Percentiles rank a stretch among this genome's conserved stretches.
These are phyloP conservation scores for Nemania bipapillata DNA, from an alignment of 2,329 filamentous ascomycete species.

Conservation along the genomic window DNA sequence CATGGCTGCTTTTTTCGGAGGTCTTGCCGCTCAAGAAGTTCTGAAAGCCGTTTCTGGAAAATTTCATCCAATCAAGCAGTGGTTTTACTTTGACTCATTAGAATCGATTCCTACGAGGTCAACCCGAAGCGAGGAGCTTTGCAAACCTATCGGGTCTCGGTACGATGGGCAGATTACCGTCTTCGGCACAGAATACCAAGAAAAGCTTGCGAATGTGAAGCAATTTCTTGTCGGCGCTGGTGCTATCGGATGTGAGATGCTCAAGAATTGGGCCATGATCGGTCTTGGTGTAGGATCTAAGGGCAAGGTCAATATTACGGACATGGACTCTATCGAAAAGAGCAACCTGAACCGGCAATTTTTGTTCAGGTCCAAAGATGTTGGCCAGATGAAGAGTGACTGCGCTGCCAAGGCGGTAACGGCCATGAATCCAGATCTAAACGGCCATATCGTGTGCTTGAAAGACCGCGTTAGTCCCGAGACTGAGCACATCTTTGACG, in stretches of 20 bases:
- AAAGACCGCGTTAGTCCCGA: slow-evolving; percentile 91
- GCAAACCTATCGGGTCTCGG: slow-evolving; percentile 83
- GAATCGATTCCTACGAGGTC: slow-evolving; percentile 85
- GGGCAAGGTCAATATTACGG: slow-evolving; percentile 90
- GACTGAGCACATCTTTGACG: slow-evolving; percentile 93
- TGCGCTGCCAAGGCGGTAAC: slow-evolving; percentile 89
- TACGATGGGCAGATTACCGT: slow-evolving; percentile 98
- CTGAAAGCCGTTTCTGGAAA: slow-evolving; percentile 98
- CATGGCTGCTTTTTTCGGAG: slow-evolving; percentile 95
- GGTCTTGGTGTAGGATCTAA: slow-evolving; percentile 88
- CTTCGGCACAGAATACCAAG: slow-evolving; percentile 91
- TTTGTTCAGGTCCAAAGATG: slow-evolving; percentile 91
- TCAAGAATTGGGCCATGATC: slow-evolving; percentile 99
- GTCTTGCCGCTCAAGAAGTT: slow-evolving; percentile 91
- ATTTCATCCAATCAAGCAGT: slow-evolving; percentile 94
- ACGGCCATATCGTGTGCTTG: slow-evolving; percentile 83
- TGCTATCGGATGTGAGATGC: slow-evolving; percentile 97
- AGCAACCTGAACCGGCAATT: slow-evolving; percentile 98
- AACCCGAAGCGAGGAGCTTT: slow-evolving; percentile 83
- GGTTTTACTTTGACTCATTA: slow-evolving; percentile 97
- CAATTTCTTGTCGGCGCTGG: slow-evolving; percentile 96
- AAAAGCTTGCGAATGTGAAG: slow-evolving; percentile 88
- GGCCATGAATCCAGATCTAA: slow-evolving; percentile 92
- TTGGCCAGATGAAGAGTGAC: slow-evolving; percentile 96
- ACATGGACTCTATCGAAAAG: slow-evolving; percentile 99